These are phyloP conservation scores for Schizophyllum commune DNA, from an alignment of 1,284 basidiomycete species.

Conservation along the genomic window DNA sequence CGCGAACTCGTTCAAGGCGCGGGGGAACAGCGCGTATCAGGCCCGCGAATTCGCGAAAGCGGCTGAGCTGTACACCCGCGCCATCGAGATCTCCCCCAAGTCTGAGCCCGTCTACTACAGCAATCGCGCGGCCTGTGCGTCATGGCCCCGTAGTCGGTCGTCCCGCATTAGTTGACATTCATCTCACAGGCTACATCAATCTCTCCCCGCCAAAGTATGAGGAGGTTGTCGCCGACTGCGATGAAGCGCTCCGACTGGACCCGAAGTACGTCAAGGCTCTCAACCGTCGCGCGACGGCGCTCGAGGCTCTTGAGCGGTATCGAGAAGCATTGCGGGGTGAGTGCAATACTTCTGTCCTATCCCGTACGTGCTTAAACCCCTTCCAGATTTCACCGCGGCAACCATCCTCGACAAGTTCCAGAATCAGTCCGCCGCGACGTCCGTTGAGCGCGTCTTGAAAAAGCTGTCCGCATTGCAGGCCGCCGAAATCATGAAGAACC, in stretches of 20 bases:
- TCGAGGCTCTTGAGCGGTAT: conserved; percentile 72
- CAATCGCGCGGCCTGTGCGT: conserved; percentile 92
- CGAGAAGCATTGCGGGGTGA: conserved; percentile 76
- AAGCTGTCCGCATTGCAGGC: conserved; percentile 73
- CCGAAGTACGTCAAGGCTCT: conserved; percentile 90
- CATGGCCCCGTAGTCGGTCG: background rate
- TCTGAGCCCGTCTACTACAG: conserved; percentile 94
- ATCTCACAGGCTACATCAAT: conserved; percentile 77
- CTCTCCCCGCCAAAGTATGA: conserved; percentile 80
- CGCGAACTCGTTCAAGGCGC: conserved; percentile 79
- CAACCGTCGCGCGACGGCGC: conserved; percentile 84
- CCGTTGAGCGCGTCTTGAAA: conserved; percentile 92
- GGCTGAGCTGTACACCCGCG: conserved; percentile 83
- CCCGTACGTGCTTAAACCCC: background rate
- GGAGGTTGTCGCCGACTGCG: conserved; percentile 86
- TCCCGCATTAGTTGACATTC: conserved; percentile 1
- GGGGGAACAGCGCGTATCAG: conserved; percentile 88
- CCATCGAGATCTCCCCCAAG: conserved; percentile 79
- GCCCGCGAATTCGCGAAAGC: conserved; percentile 73
- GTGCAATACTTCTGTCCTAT: conserved; percentile 13
- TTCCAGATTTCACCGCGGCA: conserved; percentile 87
- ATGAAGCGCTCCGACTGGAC: conserved; percentile 84
- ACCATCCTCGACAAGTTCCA: conserved; percentile 93
- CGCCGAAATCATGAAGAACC: conserved; percentile 58
- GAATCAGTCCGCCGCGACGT: conserved; percentile 71